A percentile compares a stretch with the other conserved stretches of the same genome.
Evolutionary conservation across 805 yeast genomes (phyloP).

Genomic region (Saccharomycopsis schoenii): DNA sequence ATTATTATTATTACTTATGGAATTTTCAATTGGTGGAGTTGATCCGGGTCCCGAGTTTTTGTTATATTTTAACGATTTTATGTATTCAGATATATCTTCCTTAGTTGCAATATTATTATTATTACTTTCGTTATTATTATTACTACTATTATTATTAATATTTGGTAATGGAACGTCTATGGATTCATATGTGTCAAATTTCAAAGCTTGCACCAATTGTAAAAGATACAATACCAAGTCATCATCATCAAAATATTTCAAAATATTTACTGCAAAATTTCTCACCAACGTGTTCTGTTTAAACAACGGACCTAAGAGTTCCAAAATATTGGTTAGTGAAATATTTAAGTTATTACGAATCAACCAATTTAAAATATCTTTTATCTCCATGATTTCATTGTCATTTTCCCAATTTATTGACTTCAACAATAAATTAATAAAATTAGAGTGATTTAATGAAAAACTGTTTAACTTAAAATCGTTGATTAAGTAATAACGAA

Average conservation of each 20-base stretch:
- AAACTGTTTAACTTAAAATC: conserved; percentile 25
- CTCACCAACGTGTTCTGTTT: conserved; percentile 57
- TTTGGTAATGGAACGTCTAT: neutral
- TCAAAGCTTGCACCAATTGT: conserved; percentile 86
- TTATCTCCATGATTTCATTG: conserved; percentile 67
- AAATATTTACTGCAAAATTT: conserved; percentile 78
- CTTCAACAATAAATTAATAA: conserved; percentile 73
- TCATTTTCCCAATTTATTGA: conserved; percentile 85
- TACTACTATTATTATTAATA: neutral
- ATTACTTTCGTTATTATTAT: neutral
- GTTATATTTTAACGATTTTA: conserved; percentile 9
- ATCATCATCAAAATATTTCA: conserved; percentile 66
- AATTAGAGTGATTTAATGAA: conserved; percentile 31
- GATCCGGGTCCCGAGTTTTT: conserved; percentile 7
- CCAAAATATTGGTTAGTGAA: conserved; percentile 43
- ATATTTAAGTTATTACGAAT: conserved; percentile 72
- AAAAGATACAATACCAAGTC: conserved; percentile 75
- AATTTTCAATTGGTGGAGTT: neutral
- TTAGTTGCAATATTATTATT: neutral
- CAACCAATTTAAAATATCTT: conserved; percentile 60
- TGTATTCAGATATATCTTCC: conserved; percentile 4
- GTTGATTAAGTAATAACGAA: conserved; percentile 68
- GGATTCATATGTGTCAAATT: conserved; percentile 46
- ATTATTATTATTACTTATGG: neutral
- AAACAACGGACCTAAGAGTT: conserved; percentile 71